Evolutionary conservation across 495 filamentous ascomycete genomes (phyloP).

Genomic region (Bombardia bombarda): DNA sequence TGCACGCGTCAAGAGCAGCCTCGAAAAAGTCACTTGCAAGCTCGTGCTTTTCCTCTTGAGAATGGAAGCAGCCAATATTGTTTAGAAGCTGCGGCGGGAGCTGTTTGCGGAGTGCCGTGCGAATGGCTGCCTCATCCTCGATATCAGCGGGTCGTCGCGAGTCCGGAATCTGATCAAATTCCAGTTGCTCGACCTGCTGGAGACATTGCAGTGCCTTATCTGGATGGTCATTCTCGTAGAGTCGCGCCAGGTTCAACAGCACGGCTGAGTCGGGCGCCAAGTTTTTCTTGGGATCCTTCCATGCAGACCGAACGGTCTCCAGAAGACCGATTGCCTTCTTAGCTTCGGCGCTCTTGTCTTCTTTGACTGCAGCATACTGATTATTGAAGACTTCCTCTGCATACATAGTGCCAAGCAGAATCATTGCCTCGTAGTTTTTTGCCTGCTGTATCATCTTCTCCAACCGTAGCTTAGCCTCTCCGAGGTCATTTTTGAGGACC

Average conservation of each 20-base stretch:
- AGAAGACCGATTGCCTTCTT: slow-evolving; percentile 78
- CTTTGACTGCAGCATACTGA: slow-evolving; percentile 62
- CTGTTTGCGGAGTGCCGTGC: slow-evolving; percentile 56
- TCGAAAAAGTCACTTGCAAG: slow-evolving; percentile 83
- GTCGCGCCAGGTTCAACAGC: slow-evolving; percentile 81
- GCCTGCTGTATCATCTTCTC: slow-evolving; percentile 86
- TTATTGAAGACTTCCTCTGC: slow-evolving; percentile 88
- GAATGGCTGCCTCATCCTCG: slow-evolving; percentile 51
- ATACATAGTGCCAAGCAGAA: slow-evolving; percentile 77
- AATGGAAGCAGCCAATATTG: slow-evolving; percentile 94
- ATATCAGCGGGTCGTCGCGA: slow-evolving; percentile 57
- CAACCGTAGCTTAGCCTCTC: slow-evolving; percentile 85
- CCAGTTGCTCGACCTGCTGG: slow-evolving; percentile 79
- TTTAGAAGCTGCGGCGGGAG: slow-evolving; percentile 88
- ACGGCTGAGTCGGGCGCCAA: slow-evolving; percentile 73
- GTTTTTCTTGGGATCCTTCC: slow-evolving; percentile 83
- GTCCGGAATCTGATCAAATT: slow-evolving; percentile 63
- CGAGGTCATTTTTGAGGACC: slow-evolving; percentile 72
- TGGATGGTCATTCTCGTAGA: slow-evolving; percentile 78
- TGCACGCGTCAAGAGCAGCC: slow-evolving; percentile 76
- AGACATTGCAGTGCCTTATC: slow-evolving; percentile 90
- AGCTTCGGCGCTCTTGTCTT: slow-evolving; percentile 74
- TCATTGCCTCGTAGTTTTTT: slow-evolving; percentile 86
- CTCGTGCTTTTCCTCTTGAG: slow-evolving; percentile 72
- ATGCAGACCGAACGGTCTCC: slow-evolving; percentile 76